Evolutionary conservation across 2,329 filamentous ascomycete genomes (phyloP).

Genomic region (Fusarium annulatum): DNA sequence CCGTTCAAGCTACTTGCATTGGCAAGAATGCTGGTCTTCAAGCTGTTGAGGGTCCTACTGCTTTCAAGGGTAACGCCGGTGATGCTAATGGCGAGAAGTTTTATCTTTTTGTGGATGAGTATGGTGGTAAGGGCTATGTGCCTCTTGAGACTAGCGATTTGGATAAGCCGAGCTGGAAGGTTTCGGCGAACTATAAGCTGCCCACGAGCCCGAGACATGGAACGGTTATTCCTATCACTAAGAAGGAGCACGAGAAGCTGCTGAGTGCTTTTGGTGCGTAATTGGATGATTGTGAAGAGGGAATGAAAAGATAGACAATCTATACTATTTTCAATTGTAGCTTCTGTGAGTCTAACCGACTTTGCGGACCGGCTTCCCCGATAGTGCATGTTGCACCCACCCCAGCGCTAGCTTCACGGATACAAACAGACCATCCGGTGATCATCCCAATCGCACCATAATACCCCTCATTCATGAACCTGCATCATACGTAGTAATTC

Average conservation of each 20-base stretch:
- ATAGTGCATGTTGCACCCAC: not conserved
- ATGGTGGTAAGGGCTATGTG: constrained; percentile 62
- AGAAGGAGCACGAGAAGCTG: constrained; percentile 37
- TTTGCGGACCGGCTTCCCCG: not conserved
- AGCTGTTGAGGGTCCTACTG: constrained; percentile 63
- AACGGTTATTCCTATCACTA: constrained; percentile 63
- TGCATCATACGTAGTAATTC: not conserved
- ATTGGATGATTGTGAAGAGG: rapidly evolving
- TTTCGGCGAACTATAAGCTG: constrained; percentile 58
- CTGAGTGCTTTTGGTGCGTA: not conserved
- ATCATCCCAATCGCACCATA: not conserved
- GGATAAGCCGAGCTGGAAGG: constrained; percentile 59
- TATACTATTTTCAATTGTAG: not conserved
- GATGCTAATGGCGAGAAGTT: constrained; percentile 64
- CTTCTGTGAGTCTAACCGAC: not conserved
- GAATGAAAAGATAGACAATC: rapidly evolving
- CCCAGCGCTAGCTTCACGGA: not conserved
- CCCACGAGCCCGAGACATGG: constrained; percentile 64
- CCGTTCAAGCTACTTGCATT: constrained; percentile 59
- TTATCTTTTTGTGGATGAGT: constrained; percentile 68
- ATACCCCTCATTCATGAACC: constrained; percentile 13
- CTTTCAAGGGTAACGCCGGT: constrained; percentile 61
- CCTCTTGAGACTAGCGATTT: constrained; percentile 63
- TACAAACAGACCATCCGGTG: not conserved
- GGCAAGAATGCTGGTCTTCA: constrained; percentile 60